Evolutionary conservation across 2,329 filamentous ascomycete species (phyloP).

Genomic region (Akanthomyces lecanii): DNA sequence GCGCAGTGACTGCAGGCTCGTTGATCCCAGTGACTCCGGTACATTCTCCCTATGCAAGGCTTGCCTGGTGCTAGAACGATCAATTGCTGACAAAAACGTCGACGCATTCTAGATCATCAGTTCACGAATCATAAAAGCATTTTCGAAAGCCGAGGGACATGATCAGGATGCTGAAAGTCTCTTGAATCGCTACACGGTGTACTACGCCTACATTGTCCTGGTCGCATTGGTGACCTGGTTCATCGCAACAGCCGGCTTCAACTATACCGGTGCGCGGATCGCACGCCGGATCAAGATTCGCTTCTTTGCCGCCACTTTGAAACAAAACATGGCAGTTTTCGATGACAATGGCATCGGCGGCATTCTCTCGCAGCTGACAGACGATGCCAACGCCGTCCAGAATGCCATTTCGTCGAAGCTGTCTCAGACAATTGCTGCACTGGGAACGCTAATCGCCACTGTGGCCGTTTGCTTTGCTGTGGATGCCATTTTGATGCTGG

Average conservation of each 20-base stretch:
- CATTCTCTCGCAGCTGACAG: neutral
- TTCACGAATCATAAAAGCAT: neutral
- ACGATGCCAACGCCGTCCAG: neutral
- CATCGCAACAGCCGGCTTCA: conserved; percentile 25
- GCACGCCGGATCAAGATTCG: conserved; percentile 1
- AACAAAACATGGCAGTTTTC: conserved; percentile 30
- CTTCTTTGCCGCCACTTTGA: conserved; percentile 26
- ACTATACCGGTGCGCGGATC: conserved; percentile 6
- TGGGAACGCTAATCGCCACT: neutral
- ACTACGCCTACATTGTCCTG: conserved; percentile 23
- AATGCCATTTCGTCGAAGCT: neutral
- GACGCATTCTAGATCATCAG: neutral
- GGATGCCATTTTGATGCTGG: neutral
- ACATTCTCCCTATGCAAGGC: neutral
- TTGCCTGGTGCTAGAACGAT: neutral
- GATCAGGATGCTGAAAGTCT: neutral
- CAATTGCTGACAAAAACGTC: neutral
- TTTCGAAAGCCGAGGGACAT: neutral
- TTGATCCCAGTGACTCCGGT: neutral
- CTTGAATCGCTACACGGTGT: neutral
- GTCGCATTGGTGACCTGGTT: conserved; percentile 32
- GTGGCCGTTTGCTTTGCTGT: neutral
- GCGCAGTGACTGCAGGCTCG: neutral
- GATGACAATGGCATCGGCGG: conserved; percentile 26
- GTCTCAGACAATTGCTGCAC: neutral